Evolutionary conservation across 345 rosid species (phyloP).

Genomic region (Gossypium arboreum): DNA sequence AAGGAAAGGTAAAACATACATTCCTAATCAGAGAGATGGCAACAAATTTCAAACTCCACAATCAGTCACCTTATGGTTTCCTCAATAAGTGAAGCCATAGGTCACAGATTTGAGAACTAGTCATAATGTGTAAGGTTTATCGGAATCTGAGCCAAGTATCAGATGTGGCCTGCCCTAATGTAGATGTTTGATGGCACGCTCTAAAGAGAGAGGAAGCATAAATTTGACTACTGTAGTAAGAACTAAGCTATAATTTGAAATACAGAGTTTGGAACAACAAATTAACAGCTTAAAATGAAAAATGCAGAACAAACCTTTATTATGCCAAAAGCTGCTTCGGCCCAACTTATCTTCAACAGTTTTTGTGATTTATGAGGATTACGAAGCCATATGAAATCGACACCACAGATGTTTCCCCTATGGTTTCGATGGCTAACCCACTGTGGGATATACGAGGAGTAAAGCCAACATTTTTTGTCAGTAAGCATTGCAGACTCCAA

Average conservation of each 20-base stretch:
- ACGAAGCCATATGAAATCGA: constrained; percentile 94
- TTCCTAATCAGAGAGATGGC: not conserved
- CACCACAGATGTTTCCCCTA: constrained; percentile 96
- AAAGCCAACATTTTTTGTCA: constrained; percentile 9
- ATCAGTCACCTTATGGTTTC: no score
- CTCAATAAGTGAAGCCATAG: not conserved
- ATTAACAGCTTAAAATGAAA: not conserved
- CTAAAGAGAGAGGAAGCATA: not conserved
- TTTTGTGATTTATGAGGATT: constrained; percentile 54
- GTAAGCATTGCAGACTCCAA: constrained; percentile 5
- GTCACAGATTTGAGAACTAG: not conserved
- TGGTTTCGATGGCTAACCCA: constrained; percentile 98
- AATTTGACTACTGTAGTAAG: not conserved
- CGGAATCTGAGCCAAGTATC: not conserved
- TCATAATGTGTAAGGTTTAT: not conserved
- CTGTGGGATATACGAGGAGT: constrained; percentile 28
- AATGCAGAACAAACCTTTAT: constrained; percentile 45
- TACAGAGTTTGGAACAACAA: constrained; percentile 4
- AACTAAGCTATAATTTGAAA: not conserved
- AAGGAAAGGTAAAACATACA: not conserved
- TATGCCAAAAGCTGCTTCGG: constrained; percentile 66
- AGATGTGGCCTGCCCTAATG: not conserved
- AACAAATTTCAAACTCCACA: no score
- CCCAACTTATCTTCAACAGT: constrained; percentile 60
- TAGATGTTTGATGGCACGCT: not conserved